phyloP scores from a whole-genome alignment of 805 yeast species.

The Kodamaea neixiangensis region DNA sequence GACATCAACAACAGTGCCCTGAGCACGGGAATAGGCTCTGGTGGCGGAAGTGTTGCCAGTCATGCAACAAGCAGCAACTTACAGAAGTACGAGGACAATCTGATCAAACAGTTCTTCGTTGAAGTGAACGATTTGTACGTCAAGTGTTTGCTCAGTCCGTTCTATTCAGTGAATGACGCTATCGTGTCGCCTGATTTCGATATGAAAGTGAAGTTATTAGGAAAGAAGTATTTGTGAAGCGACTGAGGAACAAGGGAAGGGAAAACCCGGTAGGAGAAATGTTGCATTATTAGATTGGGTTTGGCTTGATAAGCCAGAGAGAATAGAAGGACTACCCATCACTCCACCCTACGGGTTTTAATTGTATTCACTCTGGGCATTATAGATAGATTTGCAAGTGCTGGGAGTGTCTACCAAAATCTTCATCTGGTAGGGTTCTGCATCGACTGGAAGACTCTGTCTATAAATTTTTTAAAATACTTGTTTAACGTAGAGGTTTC shows the following conservation, averaged over 20 bases:
- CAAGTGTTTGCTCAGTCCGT: constrained; percentile 83
- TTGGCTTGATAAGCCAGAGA: too few species aligned
- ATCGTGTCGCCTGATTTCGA: constrained; percentile 78
- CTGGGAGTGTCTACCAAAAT: too few species aligned
- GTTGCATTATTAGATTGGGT: background rate
- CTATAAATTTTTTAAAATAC: too few species aligned
- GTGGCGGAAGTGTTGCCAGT: constrained; percentile 4
- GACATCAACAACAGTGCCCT: constrained; percentile 28
- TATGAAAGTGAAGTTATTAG: constrained; percentile 64
- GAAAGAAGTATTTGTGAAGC: constrained; percentile 67
- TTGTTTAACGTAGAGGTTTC: too few species aligned
- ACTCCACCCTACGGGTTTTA: too few species aligned
- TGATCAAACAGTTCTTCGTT: constrained; percentile 77
- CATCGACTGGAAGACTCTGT: too few species aligned
- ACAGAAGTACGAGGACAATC: constrained; percentile 55
- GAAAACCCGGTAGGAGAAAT: background rate
- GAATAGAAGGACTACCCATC: too few species aligned
- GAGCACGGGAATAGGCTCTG: constrained; percentile 6
- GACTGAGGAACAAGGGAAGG: background rate
- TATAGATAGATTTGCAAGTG: too few species aligned
- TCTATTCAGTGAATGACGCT: constrained; percentile 74
- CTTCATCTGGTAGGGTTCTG: too few species aligned
- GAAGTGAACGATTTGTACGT: constrained; percentile 89
- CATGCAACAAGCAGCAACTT: constrained; percentile 6
- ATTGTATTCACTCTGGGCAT: too few species aligned